Base-by-base conservation (phyloP, 2,329 filamentous ascomycete species). In the Nigrospora osmanthi region DNA sequence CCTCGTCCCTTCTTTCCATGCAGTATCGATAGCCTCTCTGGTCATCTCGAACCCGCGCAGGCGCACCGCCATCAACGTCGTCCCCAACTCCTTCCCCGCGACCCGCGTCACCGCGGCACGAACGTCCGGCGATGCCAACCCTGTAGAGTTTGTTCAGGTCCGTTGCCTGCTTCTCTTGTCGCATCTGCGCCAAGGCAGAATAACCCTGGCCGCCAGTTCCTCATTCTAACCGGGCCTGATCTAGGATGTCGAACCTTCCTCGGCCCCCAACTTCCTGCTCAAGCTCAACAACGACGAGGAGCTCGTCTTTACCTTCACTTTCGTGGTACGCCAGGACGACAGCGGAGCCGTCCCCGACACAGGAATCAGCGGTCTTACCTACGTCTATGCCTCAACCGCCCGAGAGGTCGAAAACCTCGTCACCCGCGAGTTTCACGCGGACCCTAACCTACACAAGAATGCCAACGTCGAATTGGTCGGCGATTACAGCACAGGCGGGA, bases 381-480 rank as follows among this genome's bases (percentile, higher is more conserved):
- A 90, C 62, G 85, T 94, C 50, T 91, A 91, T 63, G 91, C 88
- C 36, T 88, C 90, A 1, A 95, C 83, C 43, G 70, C 81, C 31
- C 86, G 80, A 66, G 93, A 98, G 58, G 80, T 98, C 44, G 93
- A 97, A 59, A 96, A 93, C 54, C 71, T 98, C 39, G 84, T 97
- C 40, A 97, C 91, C 14, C 78, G 90, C 55, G 93, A 98, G 64
- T 97, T 98, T 58, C 89, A 97, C 55, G 89, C 91, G 53, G 89
- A 98, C 59, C 93, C 93, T 1, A 98, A 98, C 59, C 72, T 98
- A 45, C 93, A 98, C 71, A 97, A 95, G 63, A 97, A 96, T 60
- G 78, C 89, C 44, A 97, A 97, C 60, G 93, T 98, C 35, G 86
- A 94, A 58, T 75, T 97, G 38, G 83, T 98, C n/a, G 93, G 93